Conservation (phyloP, 2,329 filamentous ascomycete genomes). For the Pseudogymnoascus sp. region DNA sequence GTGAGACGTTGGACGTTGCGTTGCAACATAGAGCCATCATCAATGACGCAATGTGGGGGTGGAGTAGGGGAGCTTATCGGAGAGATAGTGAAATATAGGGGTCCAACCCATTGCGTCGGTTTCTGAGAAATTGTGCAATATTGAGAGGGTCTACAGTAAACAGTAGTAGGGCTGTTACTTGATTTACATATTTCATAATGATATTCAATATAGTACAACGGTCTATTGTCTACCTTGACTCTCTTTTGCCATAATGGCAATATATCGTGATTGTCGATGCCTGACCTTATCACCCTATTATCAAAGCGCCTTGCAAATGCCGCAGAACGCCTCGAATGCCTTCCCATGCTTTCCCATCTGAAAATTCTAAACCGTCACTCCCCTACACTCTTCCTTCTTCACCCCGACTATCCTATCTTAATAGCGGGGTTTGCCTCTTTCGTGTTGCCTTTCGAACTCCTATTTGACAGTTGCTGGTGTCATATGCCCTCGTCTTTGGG, state of each 20-base stretch:
- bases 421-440: background rate
- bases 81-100: background rate
- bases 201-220: conserved; percentile 5
- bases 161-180: background rate
- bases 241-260: background rate
- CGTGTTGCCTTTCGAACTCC: background rate
- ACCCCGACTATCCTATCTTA: background rate
- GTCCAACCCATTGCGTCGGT: background rate
- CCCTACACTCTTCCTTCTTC: background rate
- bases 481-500: conserved; percentile 40
- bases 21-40: background rate
- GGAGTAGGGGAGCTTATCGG: background rate
- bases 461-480: conserved; percentile 21
- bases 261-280: background rate
- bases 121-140: background rate
- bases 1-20: background rate
- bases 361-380: background rate
- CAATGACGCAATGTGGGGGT: background rate
- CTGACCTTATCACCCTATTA: background rate
- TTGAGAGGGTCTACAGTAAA: background rate
- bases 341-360: background rate
- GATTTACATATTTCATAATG: background rate
- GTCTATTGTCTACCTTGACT: background rate
- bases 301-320: conserved; percentile 1
- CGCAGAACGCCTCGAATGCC: conserved; percentile 6